Evolutionary conservation across 2,329 filamentous ascomycete genomes (phyloP).

Genomic region (Sporothrix luriei): DNA sequence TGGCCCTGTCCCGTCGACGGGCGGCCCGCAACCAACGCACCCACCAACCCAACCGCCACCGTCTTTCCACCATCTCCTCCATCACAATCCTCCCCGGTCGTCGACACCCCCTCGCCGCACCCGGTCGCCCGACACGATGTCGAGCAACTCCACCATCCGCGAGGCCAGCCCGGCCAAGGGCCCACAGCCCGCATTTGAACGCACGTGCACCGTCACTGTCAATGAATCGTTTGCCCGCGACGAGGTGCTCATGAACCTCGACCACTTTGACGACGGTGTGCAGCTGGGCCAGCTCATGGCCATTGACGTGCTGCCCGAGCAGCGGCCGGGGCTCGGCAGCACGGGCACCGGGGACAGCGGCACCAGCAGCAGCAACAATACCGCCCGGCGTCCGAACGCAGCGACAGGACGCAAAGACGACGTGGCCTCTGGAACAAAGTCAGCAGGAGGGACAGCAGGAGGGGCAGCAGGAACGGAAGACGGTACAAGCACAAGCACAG

Average conservation of each 20-base stretch:
- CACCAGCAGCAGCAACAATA: slow-evolving; percentile 33
- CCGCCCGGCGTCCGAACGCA: slow-evolving; percentile 15
- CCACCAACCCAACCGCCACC: background rate
- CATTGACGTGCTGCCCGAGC: slow-evolving; percentile 60
- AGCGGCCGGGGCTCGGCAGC: slow-evolving; percentile 39
- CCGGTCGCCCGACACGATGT: slow-evolving; percentile 53
- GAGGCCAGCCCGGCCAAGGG: slow-evolving; percentile 38
- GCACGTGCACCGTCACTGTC: slow-evolving; percentile 58
- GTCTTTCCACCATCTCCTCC: background rate
- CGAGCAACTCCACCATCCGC: slow-evolving; percentile 54
- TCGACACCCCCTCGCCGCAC: slow-evolving; percentile 34
- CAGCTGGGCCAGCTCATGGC: slow-evolving; percentile 71
- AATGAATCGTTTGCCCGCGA: slow-evolving; percentile 77
- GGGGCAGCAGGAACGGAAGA: background rate
- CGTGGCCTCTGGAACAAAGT: slow-evolving; percentile 28
- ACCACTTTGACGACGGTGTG: slow-evolving; percentile 66
- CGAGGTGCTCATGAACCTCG: slow-evolving; percentile 77
- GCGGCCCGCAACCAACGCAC: background rate
- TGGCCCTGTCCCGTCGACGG: background rate
- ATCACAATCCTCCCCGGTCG: background rate
- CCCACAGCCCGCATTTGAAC: slow-evolving; percentile 46
- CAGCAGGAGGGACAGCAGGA: background rate
- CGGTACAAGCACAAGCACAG: too few species aligned
- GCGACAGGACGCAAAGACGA: slow-evolving; percentile 36
- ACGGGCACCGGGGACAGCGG: slow-evolving; percentile 17